Base-by-base conservation (phyloP, 2,329 filamentous ascomycete genomes). In the Aspergillus unguis region DNA sequence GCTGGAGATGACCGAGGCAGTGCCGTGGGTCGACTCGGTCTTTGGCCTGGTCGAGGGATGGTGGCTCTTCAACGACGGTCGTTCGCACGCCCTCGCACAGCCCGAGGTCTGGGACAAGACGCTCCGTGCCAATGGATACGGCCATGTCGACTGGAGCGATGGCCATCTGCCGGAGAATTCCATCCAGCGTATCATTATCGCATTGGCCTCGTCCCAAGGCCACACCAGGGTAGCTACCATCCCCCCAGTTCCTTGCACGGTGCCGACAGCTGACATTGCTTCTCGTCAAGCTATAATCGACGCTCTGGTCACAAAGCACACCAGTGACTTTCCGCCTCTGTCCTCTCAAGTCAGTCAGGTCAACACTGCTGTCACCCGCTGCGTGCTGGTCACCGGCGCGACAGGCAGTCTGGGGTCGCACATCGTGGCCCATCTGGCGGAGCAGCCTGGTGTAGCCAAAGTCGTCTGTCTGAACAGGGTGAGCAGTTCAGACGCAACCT, bases 101-200 rank as follows among this genome's bases (percentile, higher is more conserved):
- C 51, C 59, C 17, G 2, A 36, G 5, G 23, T 43, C 2, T 70
- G 66, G 67, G 35, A 48, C 6, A 2, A 6, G 6, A 0, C 80
- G 77, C 35, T 36, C 0, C 81, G 84, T 62, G 77, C 83, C 31
- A 71, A 80, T 0, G 81, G 81, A 0, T 77, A 10, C 17, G 35
- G 35, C 8, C 35, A 36, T n/a, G 35, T 36, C 35, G 35, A 36
- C 35, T 36, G 35, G 35, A 36, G 10, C 6, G 35, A 36, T n/a
- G 35, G 35, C 74, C 83, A 83, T 56, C 68, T 73, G 0, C 69
- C 72, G 35, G 79, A 83, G 59, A 77, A 82, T 55, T 10, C 35
- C 2, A n/a, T 36, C 35, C 35, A 36, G 35, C 11, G 17, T 1
- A n/a, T 36, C 35, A 36, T 36, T 36, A 36, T 36, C 35, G 35